Conservation (phyloP, 2,329 filamentous ascomycete genomes). For the Cytospora piceicola region DNA sequence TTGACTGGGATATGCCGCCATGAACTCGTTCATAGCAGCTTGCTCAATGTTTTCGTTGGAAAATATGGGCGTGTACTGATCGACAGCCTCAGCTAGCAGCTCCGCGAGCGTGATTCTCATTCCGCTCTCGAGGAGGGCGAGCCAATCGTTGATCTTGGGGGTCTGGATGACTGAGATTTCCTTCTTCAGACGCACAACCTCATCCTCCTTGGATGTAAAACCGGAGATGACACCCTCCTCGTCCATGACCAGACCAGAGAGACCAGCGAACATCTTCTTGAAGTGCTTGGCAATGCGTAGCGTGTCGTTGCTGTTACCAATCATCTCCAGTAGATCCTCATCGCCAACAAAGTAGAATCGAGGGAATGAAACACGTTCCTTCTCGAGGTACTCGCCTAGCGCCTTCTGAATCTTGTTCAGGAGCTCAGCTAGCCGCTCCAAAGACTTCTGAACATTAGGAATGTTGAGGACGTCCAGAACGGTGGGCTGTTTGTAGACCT, state of each 20-base stretch:
- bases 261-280: conserved; percentile 99
- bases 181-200: conserved; percentile 83
- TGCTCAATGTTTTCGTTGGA: conserved; percentile 71
- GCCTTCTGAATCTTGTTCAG: conserved; percentile 99
- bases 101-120: conserved; percentile 96
- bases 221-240: conserved; percentile 88
- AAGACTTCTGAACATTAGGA: conserved; percentile 89
- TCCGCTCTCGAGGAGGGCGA: conserved; percentile 86
- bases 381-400: conserved; percentile 95
- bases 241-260: conserved; percentile 88
- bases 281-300: conserved; percentile 97
- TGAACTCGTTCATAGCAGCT: conserved; percentile 75
- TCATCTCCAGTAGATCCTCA: conserved; percentile 97
- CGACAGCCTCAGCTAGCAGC: conserved; percentile 82
- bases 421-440: conserved; percentile 94
- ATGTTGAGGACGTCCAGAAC: conserved; percentile 96
- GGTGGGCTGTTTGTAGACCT: conserved; percentile 94
- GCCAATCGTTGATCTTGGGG: conserved; percentile 97
- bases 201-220: conserved; percentile 93
- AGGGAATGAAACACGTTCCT: conserved; percentile 95
- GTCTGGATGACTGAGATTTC: conserved; percentile 92
- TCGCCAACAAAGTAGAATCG: conserved; percentile 99
- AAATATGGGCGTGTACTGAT: conserved; percentile 80
- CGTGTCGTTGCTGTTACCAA: conserved; percentile 98
- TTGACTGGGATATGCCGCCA: conserved; percentile 85